phyloP scores from a whole-genome alignment of 2,329 filamentous ascomycete genomes.

The Curvularia sp. region DNA sequence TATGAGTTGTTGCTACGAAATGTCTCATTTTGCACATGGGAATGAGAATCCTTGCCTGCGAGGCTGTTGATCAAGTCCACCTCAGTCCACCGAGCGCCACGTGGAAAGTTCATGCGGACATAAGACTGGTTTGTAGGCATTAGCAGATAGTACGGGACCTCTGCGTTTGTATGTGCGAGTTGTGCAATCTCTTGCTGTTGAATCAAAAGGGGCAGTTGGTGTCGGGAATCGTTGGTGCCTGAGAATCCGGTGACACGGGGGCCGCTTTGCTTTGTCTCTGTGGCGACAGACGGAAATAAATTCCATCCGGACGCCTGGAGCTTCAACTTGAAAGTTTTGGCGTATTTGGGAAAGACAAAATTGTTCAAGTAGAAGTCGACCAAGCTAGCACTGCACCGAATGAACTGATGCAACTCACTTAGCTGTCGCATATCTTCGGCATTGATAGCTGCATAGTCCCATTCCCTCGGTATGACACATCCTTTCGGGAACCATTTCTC shows the following conservation, averaged over 20 bases:
- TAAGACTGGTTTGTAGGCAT: conserved; percentile 60
- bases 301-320: conserved; percentile 73
- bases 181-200: conserved; percentile 65
- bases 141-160: conserved; percentile 67
- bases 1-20: neutral
- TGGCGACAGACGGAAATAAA: conserved; percentile 57
- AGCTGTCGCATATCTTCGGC: conserved; percentile 62
- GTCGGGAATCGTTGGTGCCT: conserved; percentile 71
- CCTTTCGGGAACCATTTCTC: conserved; percentile 60
- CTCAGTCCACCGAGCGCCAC: conserved; percentile 54
- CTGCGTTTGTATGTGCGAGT: conserved; percentile 67
- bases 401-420: conserved; percentile 46
- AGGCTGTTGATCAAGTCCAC: conserved; percentile 55
- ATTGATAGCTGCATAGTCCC: conserved; percentile 67
- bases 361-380: conserved; percentile 72
- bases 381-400: conserved; percentile 57
- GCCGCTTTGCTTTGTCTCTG: neutral
- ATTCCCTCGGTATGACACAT: conserved; percentile 52
- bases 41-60: conserved; percentile 2
- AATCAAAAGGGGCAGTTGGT: conserved; percentile 67
- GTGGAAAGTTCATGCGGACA: conserved; percentile 41
- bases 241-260: conserved; percentile 71
- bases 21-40: neutral
- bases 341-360: conserved; percentile 70
- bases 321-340: conserved; percentile 69